Evolutionary conservation across 805 yeast genomes (phyloP).

Genomic region (Scheffersomyces coipomensis): DNA sequence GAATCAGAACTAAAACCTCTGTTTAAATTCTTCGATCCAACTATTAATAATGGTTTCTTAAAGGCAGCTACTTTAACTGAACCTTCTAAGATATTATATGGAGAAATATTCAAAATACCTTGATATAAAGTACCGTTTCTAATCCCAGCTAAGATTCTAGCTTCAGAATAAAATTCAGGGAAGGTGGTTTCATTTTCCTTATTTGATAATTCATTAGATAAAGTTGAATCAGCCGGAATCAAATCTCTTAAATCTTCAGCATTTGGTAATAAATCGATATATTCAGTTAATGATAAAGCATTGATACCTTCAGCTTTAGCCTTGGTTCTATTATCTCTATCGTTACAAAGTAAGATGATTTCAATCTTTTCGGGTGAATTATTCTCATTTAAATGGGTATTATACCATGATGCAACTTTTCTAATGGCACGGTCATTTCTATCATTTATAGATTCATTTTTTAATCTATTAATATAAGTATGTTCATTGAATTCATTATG

Average conservation of each 20-base stretch:
- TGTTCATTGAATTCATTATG: constrained; percentile 86
- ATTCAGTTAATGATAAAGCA: constrained; percentile 63
- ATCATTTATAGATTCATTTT: constrained; percentile 78
- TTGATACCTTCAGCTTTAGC: constrained; percentile 54
- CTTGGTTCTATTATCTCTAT: constrained; percentile 58
- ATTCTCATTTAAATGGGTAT: constrained; percentile 52
- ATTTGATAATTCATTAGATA: constrained; percentile 21
- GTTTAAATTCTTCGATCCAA: constrained; percentile 83
- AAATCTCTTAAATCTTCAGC: constrained; percentile 74
- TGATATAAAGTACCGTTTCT: constrained; percentile 84
- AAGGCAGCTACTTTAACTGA: constrained; percentile 68
- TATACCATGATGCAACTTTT: constrained; percentile 69
- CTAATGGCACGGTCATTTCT: constrained; percentile 90
- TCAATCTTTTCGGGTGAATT: constrained; percentile 36
- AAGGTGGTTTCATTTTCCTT: constrained; percentile 55
- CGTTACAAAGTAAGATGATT: constrained; percentile 72
- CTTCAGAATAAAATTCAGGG: constrained; percentile 74
- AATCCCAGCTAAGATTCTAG: constrained; percentile 88
- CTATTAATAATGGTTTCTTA: constrained; percentile 75
- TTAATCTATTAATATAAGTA: constrained; percentile 62
- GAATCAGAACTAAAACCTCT: constrained; percentile 91
- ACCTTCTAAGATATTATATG: constrained; percentile 89
- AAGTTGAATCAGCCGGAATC: constrained; percentile 47
- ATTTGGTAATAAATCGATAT: constrained; percentile 68
- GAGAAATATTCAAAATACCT: constrained; percentile 76